Evolutionary conservation across 345 rosid species (phyloP).

Genomic region (Lepidium didymum): DNA sequence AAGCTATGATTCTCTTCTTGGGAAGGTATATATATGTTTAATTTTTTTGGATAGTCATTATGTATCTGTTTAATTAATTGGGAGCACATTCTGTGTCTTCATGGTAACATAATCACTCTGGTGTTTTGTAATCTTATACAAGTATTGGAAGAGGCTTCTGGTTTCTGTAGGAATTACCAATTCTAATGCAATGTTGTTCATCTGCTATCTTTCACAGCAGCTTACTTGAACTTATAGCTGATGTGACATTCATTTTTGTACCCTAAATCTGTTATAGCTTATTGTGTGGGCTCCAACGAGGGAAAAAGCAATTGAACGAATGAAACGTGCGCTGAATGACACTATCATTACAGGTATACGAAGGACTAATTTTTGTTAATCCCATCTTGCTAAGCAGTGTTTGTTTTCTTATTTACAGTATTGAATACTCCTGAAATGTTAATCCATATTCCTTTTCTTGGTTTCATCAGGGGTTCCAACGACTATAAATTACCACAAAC

Average conservation of each 20-base stretch:
- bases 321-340: conserved; percentile 97
- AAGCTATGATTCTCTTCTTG: conserved; percentile 95
- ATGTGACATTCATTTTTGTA: background rate
- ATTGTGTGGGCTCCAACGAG: conserved; percentile 98
- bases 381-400: background rate
- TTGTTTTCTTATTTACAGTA: background rate
- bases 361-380: background rate
- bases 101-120: background rate
- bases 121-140: background rate
- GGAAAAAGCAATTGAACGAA: conserved; percentile 94
- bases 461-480: conserved; percentile 79
- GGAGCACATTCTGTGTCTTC: background rate
- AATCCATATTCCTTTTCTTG: background rate
- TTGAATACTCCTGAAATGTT: background rate
- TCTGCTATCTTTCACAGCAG: background rate
- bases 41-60: background rate
- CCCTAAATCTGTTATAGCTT: conserved; percentile 45
- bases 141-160: background rate
- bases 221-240: background rate
- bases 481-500: conserved; percentile 91
- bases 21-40: conserved; percentile 58
- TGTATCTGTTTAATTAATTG: background rate
- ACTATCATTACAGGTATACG: conserved; percentile 73
- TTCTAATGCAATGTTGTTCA: background rate
- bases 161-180: too few species aligned